A percentile compares a stretch with the other conserved stretches of the same genome.
Conservation (phyloP, 2,329 filamentous ascomycete genomes). For the Neofusicoccum umdonicola region DNA sequence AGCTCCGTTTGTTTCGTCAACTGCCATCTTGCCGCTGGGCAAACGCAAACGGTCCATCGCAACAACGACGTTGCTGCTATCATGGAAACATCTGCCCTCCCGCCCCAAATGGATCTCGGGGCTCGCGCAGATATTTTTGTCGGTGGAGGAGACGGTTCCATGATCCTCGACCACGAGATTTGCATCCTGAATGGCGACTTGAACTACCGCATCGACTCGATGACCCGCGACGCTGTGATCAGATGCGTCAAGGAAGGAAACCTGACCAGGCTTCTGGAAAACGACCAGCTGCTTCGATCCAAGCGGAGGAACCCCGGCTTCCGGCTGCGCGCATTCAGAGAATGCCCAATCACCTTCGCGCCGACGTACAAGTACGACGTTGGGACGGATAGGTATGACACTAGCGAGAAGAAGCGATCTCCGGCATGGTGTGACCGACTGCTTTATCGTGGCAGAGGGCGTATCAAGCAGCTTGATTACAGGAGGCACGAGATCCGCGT, state of each 20-base stretch:
- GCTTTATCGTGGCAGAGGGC: slow-evolving; percentile 77
- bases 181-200: slow-evolving; percentile 94
- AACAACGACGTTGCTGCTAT: slow-evolving; percentile 93
- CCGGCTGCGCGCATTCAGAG: slow-evolving; percentile 83
- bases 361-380: slow-evolving; percentile 99
- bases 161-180: slow-evolving; percentile 97
- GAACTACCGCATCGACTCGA: slow-evolving; percentile 97
- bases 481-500: slow-evolving; percentile 82
- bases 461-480: slow-evolving; percentile 86
- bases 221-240: slow-evolving; percentile 90
- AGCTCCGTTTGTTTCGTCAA: slow-evolving; percentile 95
- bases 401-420: slow-evolving; percentile 87
- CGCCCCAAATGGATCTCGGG: slow-evolving; percentile 64
- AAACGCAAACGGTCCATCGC: slow-evolving; percentile 82
- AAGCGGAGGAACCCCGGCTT: slow-evolving; percentile 87
- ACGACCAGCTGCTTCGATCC: slow-evolving; percentile 88
- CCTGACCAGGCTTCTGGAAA: slow-evolving; percentile 79
- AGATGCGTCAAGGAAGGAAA: slow-evolving; percentile 80
- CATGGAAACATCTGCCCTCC: slow-evolving; percentile 75
- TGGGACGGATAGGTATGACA: slow-evolving; percentile 89
- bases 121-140: slow-evolving; percentile 73
- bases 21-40: slow-evolving; percentile 92
- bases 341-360: slow-evolving; percentile 84
- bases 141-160: slow-evolving; percentile 88
- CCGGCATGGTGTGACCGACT: slow-evolving; percentile 97